Evolutionary conservation across 352 stramenopile genomes (phyloP).

Genomic region (Phytophthora sansomeana): DNA sequence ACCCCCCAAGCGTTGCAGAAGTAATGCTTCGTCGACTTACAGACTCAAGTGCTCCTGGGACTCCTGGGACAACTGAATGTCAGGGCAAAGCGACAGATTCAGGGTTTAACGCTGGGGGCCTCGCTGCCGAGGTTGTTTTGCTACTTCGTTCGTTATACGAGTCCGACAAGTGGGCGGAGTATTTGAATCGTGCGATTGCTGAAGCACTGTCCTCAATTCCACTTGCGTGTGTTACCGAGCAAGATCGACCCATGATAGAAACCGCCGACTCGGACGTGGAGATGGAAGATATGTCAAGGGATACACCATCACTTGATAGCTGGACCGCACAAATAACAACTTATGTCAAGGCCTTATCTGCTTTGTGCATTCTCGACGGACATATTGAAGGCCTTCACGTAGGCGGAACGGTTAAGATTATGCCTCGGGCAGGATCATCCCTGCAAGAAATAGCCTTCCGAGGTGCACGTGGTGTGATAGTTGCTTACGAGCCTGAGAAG

Average conservation of each 20-base stretch:
- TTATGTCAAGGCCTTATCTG: conserved; percentile 76
- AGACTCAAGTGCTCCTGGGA: conserved; percentile 8
- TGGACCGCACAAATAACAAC: conserved; percentile 60
- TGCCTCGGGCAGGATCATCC: conserved; percentile 72
- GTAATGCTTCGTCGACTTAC: conserved; percentile 52
- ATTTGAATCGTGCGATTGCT: conserved; percentile 74
- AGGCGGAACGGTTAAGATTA: conserved; percentile 85
- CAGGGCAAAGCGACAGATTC: conserved; percentile 16
- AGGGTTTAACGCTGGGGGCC: conserved; percentile 47
- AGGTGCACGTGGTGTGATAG: conserved; percentile 74
- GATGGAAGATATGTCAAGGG: conserved; percentile 83
- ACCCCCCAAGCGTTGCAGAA: conserved; percentile 73
- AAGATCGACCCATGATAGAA: conserved; percentile 16
- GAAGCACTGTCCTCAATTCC: conserved; percentile 62
- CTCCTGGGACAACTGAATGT: conserved; percentile 1
- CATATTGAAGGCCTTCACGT: conserved; percentile 87
- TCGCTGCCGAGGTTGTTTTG: conserved; percentile 82
- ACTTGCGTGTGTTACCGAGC: conserved; percentile 49
- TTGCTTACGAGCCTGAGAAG: conserved; percentile 86
- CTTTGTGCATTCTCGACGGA: conserved; percentile 83
- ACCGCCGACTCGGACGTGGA: conserved; percentile 77
- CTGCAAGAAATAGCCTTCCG: conserved; percentile 82
- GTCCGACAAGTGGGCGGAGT: conserved; percentile 71
- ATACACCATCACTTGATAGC: conserved; percentile 56
- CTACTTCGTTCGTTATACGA: conserved; percentile 85